Percentiles rank a stretch among this genome's conserved stretches.
These are phyloP conservation scores for Clarireedia monteithiana DNA, from an alignment of 2,329 filamentous ascomycete species.

Conservation along the genomic window DNA sequence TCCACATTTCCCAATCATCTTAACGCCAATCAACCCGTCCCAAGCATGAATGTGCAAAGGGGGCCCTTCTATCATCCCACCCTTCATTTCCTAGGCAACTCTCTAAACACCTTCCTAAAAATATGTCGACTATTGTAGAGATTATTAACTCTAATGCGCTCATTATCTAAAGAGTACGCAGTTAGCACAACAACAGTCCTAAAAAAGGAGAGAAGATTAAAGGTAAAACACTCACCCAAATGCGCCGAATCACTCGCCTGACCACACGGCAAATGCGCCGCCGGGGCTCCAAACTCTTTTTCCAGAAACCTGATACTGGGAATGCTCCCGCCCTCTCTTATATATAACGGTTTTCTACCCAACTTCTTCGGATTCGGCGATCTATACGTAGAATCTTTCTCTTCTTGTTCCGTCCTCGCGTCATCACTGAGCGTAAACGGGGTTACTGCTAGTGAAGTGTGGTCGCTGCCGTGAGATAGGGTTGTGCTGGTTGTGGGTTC, in stretches of 20 bases:
- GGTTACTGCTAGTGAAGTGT: slow-evolving; percentile 24
- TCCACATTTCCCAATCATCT: too few species aligned
- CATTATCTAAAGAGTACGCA: slow-evolving; percentile 54
- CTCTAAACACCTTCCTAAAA: slow-evolving; percentile 70
- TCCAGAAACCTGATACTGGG: slow-evolving; percentile 90
- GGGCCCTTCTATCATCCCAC: not conserved
- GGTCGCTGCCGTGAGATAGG: slow-evolving; percentile 38
- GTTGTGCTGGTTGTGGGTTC: slow-evolving; percentile 43
- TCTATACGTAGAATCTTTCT: not conserved
- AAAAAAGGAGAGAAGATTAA: not conserved
- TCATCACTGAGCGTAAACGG: not conserved
- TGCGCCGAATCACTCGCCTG: slow-evolving; percentile 92
- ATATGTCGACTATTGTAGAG: slow-evolving; percentile 88
- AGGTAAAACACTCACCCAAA: slow-evolving; percentile 36
- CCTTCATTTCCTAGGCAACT: slow-evolving; percentile 27
- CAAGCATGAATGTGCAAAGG: too few species aligned
- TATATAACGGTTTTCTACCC: slow-evolving; percentile 69
- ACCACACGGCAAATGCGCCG: slow-evolving; percentile 87
- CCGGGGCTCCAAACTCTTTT: slow-evolving; percentile 85
- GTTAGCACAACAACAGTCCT: not conserved
- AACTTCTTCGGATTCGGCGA: slow-evolving; percentile 5
- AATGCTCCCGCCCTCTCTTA: slow-evolving; percentile 91
- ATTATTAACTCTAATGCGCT: slow-evolving; percentile 82
- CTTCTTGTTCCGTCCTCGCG: not conserved
- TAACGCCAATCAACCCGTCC: too few species aligned